Conservation (phyloP, 805 yeast species). For the Saccharomyces kudriavzevii region DNA sequence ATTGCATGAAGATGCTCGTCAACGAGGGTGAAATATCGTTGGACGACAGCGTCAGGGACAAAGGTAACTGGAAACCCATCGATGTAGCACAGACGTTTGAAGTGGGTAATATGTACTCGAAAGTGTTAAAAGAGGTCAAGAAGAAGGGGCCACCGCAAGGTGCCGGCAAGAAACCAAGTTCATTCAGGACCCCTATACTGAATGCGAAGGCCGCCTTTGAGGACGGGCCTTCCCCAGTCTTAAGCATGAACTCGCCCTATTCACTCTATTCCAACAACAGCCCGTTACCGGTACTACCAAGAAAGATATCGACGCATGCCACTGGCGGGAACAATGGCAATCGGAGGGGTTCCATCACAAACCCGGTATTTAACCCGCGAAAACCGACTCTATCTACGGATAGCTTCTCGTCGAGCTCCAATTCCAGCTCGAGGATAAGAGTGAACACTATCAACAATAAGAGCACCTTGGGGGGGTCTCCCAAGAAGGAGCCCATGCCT, state of each 20-base stretch:
- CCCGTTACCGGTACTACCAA: neutral
- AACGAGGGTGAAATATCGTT: conserved; percentile 36
- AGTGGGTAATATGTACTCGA: conserved; percentile 37
- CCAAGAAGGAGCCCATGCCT: neutral
- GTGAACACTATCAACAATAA: neutral
- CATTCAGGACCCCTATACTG: conserved; percentile 23
- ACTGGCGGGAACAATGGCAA: neutral
- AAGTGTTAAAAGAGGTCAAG: conserved; percentile 19
- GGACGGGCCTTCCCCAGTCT: conserved; percentile 25
- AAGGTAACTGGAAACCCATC: conserved; percentile 55
- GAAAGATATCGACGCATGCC: neutral
- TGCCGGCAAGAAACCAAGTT: conserved; percentile 12
- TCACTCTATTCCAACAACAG: conserved; percentile 1
- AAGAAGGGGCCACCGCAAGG: conserved; percentile 6
- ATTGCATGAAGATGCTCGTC: conserved; percentile 47
- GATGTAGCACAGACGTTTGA: conserved; percentile 52
- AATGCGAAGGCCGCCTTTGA: conserved; percentile 21
- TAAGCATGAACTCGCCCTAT: conserved; percentile 20
- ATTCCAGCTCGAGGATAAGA: neutral
- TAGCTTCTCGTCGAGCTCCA: neutral
- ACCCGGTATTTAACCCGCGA: neutral
- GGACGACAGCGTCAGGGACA: conserved; percentile 42
- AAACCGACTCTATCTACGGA: neutral
- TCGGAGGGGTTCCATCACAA: conserved; percentile 2
- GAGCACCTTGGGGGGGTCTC: neutral